Percentiles rank a stretch among this genome's conserved stretches.
phyloP scores from a whole-genome alignment of 1,139 yeast genomes.

The Debaryomycetaceae sp. region DNA sequence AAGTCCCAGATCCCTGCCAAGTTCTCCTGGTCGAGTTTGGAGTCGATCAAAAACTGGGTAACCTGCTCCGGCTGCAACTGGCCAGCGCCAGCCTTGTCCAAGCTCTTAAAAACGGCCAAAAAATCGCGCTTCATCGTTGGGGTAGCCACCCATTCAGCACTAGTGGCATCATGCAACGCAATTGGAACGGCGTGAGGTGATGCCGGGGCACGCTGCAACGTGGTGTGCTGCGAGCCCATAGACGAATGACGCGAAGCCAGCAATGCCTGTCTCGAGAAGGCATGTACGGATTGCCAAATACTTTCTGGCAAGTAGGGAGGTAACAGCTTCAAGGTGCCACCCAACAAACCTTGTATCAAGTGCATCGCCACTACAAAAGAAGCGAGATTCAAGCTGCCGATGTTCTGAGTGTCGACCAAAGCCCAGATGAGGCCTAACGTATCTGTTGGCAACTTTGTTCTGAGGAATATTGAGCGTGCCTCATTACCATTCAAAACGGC shows the following conservation, averaged over 20 bases:
- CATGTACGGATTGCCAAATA: conserved; percentile 46
- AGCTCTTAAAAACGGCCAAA: conserved; percentile 63
- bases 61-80: conserved; percentile 66
- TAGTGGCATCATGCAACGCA: background rate
- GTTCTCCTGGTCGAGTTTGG: conserved; percentile 74
- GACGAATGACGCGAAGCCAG: conserved; percentile 15
- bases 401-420: conserved; percentile 64
- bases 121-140: conserved; percentile 67
- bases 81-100: conserved; percentile 61
- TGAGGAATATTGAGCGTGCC: conserved; percentile 78
- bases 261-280: background rate
- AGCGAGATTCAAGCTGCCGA: conserved; percentile 59
- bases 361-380: conserved; percentile 94
- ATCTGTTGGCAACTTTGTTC: conserved; percentile 71
- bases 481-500: conserved; percentile 53
- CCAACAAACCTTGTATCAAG: conserved; percentile 70
- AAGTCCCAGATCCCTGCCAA: conserved; percentile 92
- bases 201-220: conserved; percentile 11
- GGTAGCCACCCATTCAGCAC: conserved; percentile 54
- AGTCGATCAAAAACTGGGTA: conserved; percentile 81
- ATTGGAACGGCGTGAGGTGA: conserved; percentile 4
- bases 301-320: conserved; percentile 63
- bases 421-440: conserved; percentile 83
- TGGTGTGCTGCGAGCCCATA: conserved; percentile 35
- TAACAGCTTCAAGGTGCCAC: conserved; percentile 53